Evolutionary conservation across 2,329 filamentous ascomycete species (phyloP), one percentile per base, ranked within the genome.

Genomic region (Chrysoporthe cubensis): DNA sequence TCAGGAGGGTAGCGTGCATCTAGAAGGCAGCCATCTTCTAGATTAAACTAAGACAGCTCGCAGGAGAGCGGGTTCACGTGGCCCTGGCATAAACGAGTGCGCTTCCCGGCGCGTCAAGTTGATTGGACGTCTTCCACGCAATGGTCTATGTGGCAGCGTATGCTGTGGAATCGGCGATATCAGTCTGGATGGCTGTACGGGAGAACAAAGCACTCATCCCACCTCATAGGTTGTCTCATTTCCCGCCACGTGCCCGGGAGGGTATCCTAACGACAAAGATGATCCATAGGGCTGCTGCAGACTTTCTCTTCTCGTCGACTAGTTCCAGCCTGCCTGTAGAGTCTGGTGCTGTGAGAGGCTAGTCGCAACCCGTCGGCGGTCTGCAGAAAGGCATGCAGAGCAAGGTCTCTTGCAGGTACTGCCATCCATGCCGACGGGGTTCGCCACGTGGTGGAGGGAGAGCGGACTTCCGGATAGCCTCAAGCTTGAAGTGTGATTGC

Each of bases 381-480:
- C 61, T 63, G 48, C 61, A 54, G 61, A 48, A 44, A 21, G 11
- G 11, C n/a, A 63, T 63, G 61, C 61, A 63, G 40, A 60, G 11
- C 57, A 60, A 32, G 57, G 57, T 40, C 40, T 43, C 57, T 26
- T 60, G 57, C 57, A 60, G 57, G 21, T 60, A 6, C 37, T 7
- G n/a, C 13, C 57, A 60, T 44, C 57, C 57, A 43, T 60, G 57
- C 16, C 26, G n/a, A 60, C 26, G 37, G 37, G 57, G 37, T 26
- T n/a, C 34, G 61, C 61, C 61, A 63, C 61, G 61, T 63, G 61
- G 61, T 63, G 21, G 8, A 63, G 4, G 61, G 48, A 34, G 50
- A n/a, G 54, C 34, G 46, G 48, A 26, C 40, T 34, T 54, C 48
- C 34, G 50, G 61, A 63, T 43, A 26, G 54, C 54, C 34, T 57